phyloP scores from a whole-genome alignment of 106 monocot species.

The Dendrobium nobile region DNA sequence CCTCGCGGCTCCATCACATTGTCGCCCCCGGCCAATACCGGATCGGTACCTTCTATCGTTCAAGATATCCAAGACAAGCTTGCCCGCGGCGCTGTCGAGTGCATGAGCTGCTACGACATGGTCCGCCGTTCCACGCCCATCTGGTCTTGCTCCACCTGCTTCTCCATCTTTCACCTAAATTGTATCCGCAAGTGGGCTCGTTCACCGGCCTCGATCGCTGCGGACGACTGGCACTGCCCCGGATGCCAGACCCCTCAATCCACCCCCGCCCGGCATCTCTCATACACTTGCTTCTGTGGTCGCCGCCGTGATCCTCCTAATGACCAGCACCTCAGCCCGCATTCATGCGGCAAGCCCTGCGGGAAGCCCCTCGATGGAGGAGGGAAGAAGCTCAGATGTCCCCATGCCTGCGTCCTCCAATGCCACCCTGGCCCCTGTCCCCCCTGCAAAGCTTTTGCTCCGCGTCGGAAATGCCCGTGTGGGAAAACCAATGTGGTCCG shows the following conservation, averaged over 20 bases:
- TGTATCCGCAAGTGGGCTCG: constrained; percentile 95
- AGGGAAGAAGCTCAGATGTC: constrained; percentile 27
- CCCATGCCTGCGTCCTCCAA: constrained; percentile 79
- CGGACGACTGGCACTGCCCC: constrained; percentile 70
- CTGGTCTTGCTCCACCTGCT: constrained; percentile 90
- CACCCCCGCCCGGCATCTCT: constrained; percentile 36
- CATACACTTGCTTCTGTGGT: constrained; percentile 76
- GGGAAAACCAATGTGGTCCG: constrained; percentile 69
- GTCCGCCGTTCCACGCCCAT: constrained; percentile 66
- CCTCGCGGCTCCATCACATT: constrained; percentile 10
- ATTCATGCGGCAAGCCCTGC: constrained; percentile 91
- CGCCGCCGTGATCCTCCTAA: constrained; percentile 60
- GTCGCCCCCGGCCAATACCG: background rate
- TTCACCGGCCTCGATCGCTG: constrained; percentile 37
- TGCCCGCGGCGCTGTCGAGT: constrained; percentile 66
- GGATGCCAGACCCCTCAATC: constrained; percentile 76
- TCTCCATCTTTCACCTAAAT: constrained; percentile 82
- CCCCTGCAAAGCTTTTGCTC: constrained; percentile 81
- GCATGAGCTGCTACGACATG: constrained; percentile 97
- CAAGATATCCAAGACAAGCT: constrained; percentile 96
- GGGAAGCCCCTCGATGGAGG: constrained; percentile 41
- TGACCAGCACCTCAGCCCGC: constrained; percentile 74
- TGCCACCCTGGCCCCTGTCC: constrained; percentile 98
- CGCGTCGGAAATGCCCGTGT: constrained; percentile 59
- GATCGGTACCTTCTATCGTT: constrained; percentile 56